Evolutionary conservation across 805 yeast species (phyloP).

Genomic region (Ascoidea rubescens): DNA sequence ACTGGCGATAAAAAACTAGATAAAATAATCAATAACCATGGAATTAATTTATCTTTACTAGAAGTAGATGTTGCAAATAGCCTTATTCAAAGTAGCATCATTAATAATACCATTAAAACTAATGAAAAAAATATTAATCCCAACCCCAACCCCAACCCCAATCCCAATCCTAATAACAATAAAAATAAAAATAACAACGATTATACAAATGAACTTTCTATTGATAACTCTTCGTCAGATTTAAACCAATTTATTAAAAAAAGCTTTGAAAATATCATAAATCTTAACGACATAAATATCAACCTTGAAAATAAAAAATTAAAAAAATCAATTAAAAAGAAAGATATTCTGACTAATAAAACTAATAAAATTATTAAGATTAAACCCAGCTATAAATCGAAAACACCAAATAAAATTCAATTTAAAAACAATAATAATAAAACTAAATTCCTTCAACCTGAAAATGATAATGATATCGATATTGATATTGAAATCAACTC

Average conservation of each 20-base stretch:
- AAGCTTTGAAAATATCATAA: too few relatives aligned
- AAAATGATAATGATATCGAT: background rate
- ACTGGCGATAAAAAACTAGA: background rate
- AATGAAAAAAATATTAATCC: too few relatives aligned
- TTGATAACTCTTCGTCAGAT: background rate
- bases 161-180: constrained; percentile 10
- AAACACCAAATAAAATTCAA: background rate
- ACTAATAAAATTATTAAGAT: too few relatives aligned
- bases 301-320: too few relatives aligned
- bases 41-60: background rate
- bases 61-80: background rate
- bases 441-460: too few relatives aligned
- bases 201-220: background rate
- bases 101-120: background rate
- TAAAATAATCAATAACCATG: background rate
- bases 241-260: background rate
- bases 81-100: background rate
- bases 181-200: background rate
- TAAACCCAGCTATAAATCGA: background rate
- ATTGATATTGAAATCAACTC: background rate
- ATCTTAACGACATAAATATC: too few relatives aligned
- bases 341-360: too few relatives aligned
- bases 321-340: too few relatives aligned
- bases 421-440: too few relatives aligned
- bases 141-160: constrained; percentile 14